Conservation (phyloP, 345 rosid genomes). For the Physaria fendleri region DNA sequence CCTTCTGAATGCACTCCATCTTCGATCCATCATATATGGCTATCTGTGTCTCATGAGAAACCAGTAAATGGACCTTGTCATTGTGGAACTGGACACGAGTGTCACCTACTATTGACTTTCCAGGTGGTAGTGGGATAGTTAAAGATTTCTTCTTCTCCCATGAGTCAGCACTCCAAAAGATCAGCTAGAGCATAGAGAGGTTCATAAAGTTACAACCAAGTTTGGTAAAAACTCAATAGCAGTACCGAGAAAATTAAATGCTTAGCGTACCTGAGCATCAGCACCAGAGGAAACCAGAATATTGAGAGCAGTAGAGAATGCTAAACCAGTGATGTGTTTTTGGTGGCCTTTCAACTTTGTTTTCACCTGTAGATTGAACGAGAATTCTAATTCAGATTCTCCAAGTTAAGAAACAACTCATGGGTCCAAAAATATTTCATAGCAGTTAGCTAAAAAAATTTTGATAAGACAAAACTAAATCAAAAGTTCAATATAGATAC, state of each 20-base stretch:
- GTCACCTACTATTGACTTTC: slow-evolving; percentile 50
- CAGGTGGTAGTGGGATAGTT: slow-evolving; percentile 50
- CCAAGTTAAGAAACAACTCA: background rate
- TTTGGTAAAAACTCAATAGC: background rate
- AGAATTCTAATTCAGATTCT: slow-evolving; percentile 2
- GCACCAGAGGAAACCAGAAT: slow-evolving; percentile 79
- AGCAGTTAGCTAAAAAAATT: slow-evolving; percentile 1
- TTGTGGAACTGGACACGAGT: slow-evolving; percentile 72
- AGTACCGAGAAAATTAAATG: background rate
- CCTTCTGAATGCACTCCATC: slow-evolving; percentile 66
- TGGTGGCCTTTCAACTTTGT: slow-evolving; percentile 70
- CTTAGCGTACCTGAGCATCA: slow-evolving; percentile 70
- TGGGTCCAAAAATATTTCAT: slow-evolving; percentile 5
- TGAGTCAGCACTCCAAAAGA: slow-evolving; percentile 59
- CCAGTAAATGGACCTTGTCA: slow-evolving; percentile 60
- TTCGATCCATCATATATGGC: slow-evolving; percentile 68
- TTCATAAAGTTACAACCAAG: background rate
- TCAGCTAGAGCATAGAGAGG: slow-evolving; percentile 34
- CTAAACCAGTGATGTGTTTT: slow-evolving; percentile 68
- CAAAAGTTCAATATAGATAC: background rate
- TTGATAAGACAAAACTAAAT: background rate
- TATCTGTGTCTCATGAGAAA: slow-evolving; percentile 69
- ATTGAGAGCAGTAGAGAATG: slow-evolving; percentile 63
- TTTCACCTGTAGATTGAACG: slow-evolving; percentile 45
- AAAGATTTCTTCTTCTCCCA: slow-evolving; percentile 70